phyloP scores from a whole-genome alignment of 2,329 filamentous ascomycete genomes.

The Paramyrothecium sp. region DNA sequence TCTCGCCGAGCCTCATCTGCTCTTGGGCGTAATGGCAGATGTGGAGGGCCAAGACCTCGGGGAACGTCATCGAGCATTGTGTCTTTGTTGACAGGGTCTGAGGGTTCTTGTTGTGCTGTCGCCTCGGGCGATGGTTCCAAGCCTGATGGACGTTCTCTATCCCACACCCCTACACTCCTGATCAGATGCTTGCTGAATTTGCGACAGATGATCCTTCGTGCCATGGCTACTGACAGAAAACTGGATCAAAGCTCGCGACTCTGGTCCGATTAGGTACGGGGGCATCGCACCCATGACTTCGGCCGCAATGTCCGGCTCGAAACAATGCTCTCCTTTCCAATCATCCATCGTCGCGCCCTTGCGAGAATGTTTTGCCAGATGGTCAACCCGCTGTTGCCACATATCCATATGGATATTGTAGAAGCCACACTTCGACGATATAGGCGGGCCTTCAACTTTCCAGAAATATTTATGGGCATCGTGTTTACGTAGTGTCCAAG shows the following conservation, averaged over 20 bases:
- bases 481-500: constrained; percentile 25
- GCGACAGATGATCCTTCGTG: constrained; percentile 5
- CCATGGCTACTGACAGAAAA: constrained; percentile 16
- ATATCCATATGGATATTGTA: constrained; percentile 13
- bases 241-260: constrained; percentile 13
- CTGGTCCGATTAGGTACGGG: constrained; percentile 16
- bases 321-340: constrained; percentile 20
- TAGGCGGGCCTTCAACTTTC: constrained; percentile 11
- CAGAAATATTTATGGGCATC: constrained; percentile 34
- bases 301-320: constrained; percentile 13
- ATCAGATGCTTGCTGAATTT: neutral
- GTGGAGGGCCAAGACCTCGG: constrained; percentile 10
- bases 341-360: constrained; percentile 18
- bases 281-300: constrained; percentile 17
- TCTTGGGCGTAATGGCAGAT: constrained; percentile 18
- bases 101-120: neutral
- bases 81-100: neutral
- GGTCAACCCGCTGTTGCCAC: constrained; percentile 18
- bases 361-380: constrained; percentile 19
- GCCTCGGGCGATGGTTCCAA: neutral
- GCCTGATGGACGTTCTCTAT: neutral
- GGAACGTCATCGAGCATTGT: neutral
- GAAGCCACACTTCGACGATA: constrained; percentile 21
- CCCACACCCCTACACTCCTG: neutral
- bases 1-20: constrained; percentile 15